Conservation (phyloP, 257 asterid species). For the Eucommia ulmoides region DNA sequence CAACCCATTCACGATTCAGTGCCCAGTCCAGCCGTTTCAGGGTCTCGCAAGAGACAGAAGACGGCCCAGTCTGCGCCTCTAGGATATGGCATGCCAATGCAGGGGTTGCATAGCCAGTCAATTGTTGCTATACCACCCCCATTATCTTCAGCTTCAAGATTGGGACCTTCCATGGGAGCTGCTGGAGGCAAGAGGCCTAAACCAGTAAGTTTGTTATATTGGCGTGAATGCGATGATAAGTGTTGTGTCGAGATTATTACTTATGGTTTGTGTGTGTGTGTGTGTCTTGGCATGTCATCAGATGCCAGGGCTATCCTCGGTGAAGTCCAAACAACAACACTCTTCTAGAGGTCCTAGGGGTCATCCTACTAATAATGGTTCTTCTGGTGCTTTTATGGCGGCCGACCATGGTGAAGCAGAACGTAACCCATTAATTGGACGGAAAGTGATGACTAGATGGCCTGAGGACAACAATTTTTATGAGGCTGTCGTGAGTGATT, state of each 20-base stretch:
- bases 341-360: conserved; percentile 1
- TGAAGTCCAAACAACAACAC: conserved; percentile 45
- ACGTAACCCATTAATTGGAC: conserved; percentile 56
- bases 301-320: conserved; percentile 18
- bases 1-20: conserved; percentile 53
- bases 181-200: conserved; percentile 46
- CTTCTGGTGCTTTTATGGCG: conserved; percentile 40
- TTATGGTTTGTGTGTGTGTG: too few relatives aligned
- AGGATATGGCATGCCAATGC: conserved; percentile 37
- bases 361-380: conserved; percentile 41
- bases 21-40: conserved; percentile 61
- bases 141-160: conserved; percentile 28
- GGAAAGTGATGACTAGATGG: conserved; percentile 96
- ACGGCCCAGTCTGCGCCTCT: conserved; percentile 32
- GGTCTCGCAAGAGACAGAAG: conserved; percentile 73
- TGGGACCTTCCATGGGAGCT: conserved; percentile 49
- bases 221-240: neutral
- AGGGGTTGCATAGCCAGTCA: conserved; percentile 36
- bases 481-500: conserved; percentile 76
- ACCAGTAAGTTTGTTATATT: conserved; percentile 30
- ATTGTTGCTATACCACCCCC: conserved; percentile 33
- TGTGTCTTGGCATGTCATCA: too few relatives aligned
- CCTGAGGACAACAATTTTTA: conserved; percentile 84
- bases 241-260: neutral
- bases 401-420: conserved; percentile 47